Evolutionary conservation across 108 stramenopile genomes (phyloP), one percentile per base, ranked within the genome.

Genomic region (Nitzschia inconspicua): DNA sequence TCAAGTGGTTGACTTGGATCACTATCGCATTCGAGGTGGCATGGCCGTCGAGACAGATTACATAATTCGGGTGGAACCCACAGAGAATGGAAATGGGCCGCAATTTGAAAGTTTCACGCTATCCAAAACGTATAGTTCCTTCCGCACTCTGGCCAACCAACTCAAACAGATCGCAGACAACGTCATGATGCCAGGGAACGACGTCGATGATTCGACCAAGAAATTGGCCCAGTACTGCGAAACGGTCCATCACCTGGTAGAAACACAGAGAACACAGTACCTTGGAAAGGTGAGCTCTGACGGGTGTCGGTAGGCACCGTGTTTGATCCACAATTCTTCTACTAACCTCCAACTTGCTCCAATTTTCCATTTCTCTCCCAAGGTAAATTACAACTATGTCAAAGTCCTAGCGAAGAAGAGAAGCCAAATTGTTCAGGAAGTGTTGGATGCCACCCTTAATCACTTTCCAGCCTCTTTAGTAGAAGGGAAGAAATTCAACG

Each of bases 31-130:
- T 53, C 61, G 55, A 35, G 71, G 74, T 20, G 81, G 77, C 13
- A 57, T 82, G 65, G 74, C 77, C 11, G 81, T 83, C 13, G 74
- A 78, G 41, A 83, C 77, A 13, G 74, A 77, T 43, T 83, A 72
- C 52, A 83, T 83, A 44, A 68, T 83, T 20, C 46, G 24, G 3
- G 76, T 82, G 1, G 42, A 54, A 43, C 53, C 55, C 19, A 55
- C 20, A 37, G 19, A 29, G 11, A 18, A 0, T 26, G 53, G 44
- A 3, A 62, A 47, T 29, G 3, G 24, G 36, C 58, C 73, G 4
- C 20, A 53, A 3, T 73, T 79, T 65, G 77, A 68, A 13, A 29
- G 34, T 31, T 79, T 79, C 37, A 60, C 43, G 4, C 35, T 78
- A 1, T 67, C 68, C 61, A 83, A 83, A 40, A 83, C 81, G 8